Conservation (phyloP, 192 early-diverging fungal species). For the Gryganskiella cystojenkinii region DNA sequence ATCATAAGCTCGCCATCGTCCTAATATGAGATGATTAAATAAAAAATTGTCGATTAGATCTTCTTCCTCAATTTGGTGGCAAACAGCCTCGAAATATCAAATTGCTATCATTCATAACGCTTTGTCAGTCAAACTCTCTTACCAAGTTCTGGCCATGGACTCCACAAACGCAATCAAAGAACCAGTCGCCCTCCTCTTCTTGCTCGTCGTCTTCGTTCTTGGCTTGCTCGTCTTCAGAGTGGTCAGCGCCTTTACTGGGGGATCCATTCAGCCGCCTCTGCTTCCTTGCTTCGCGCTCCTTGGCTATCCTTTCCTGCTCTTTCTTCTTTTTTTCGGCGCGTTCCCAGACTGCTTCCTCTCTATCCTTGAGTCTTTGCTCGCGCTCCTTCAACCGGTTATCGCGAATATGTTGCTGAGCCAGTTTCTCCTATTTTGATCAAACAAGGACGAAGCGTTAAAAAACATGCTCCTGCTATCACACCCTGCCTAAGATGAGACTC, state of each 20-base stretch:
- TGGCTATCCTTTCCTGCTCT: conserved; percentile 36
- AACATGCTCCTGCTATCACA: background rate
- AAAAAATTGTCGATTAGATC: conserved; percentile 2
- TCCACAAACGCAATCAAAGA: conserved; percentile 62
- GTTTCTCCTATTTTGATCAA: conserved; percentile 23
- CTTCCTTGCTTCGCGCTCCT: conserved; percentile 46
- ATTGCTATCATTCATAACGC: no score
- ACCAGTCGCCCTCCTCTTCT: conserved; percentile 58
- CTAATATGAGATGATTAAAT: conserved; percentile 14
- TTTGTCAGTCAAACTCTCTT: no score
- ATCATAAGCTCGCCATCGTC: conserved; percentile 80
- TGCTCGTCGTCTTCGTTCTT: conserved; percentile 27
- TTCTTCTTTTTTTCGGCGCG: conserved; percentile 48
- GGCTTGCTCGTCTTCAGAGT: conserved; percentile 18
- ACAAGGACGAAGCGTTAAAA: background rate
- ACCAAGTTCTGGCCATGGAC: conserved; percentile 59
- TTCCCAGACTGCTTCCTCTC: conserved; percentile 48
- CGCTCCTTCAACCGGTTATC: conserved; percentile 41
- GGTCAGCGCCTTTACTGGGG: conserved; percentile 4
- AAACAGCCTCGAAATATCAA: no score
- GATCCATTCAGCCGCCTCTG: conserved; percentile 30
- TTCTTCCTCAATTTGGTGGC: no score
- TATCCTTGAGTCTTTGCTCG: conserved; percentile 46
- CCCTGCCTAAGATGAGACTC: background rate
- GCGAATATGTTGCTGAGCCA: conserved; percentile 28